Evolutionary conservation across 108 stramenopile species (phyloP).

Genomic region (Cyclostephanos invisitatus): DNA sequence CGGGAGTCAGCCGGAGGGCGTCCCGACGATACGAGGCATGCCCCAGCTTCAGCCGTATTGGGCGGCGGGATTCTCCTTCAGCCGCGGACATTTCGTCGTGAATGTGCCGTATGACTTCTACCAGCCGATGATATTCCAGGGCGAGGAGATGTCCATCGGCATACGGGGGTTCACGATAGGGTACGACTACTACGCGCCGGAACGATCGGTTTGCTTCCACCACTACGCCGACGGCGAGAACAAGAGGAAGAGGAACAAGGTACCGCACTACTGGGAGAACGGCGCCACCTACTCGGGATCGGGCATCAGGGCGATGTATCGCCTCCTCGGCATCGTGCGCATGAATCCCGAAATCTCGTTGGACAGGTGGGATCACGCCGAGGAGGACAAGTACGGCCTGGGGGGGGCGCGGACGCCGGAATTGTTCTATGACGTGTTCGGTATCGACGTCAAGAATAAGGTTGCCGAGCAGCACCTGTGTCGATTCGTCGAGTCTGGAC

Average conservation of each 20-base stretch:
- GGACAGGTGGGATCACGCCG: conserved; percentile 46
- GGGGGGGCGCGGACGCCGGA: conserved; percentile 82
- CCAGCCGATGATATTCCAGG: conserved; percentile 82
- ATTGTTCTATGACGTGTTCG: conserved; percentile 78
- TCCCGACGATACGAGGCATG: conserved; percentile 60
- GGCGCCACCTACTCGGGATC: conserved; percentile 52
- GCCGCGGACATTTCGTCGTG: conserved; percentile 83
- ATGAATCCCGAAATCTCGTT: conserved; percentile 82
- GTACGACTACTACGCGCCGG: conserved; percentile 90
- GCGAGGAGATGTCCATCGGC: conserved; percentile 90
- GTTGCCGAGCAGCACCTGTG: conserved; percentile 72
- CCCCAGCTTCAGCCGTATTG: conserved; percentile 90
- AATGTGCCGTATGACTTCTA: conserved; percentile 83
- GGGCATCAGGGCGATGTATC: conserved; percentile 75
- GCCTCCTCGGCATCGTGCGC: conserved; percentile 84
- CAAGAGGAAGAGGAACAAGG: conserved; percentile 61
- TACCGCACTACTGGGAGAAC: conserved; percentile 83
- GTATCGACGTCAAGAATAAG: conserved; percentile 79
- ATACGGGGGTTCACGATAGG: conserved; percentile 88
- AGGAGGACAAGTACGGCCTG: conserved; percentile 79
- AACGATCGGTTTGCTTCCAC: conserved; percentile 85
- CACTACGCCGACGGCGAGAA: conserved; percentile 84
- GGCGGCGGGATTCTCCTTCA: conserved; percentile 92
- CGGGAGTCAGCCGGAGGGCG: conserved; percentile 81
- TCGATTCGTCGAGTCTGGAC: conserved; percentile 63